A percentile compares a stretch with the other conserved stretches of the same genome.
phyloP scores from a whole-genome alignment of 352 stramenopile genomes.

The Phytopythium boreale region DNA sequence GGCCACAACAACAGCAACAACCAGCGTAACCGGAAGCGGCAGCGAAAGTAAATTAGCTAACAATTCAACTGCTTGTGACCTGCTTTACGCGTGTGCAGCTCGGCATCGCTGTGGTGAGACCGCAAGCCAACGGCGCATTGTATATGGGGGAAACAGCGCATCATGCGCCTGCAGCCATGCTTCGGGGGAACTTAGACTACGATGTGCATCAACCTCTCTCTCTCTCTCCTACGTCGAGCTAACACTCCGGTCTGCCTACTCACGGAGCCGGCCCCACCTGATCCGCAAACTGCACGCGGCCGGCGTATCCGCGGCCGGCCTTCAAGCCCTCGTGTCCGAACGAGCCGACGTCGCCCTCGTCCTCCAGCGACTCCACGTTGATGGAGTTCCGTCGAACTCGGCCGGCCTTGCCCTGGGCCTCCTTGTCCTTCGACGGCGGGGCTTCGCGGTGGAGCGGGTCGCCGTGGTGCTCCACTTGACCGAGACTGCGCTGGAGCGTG shows the following conservation, averaged over 20 bases:
- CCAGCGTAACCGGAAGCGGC: slow-evolving; percentile 47
- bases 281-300: not conserved
- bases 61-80: slow-evolving; percentile 2
- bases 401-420: not conserved
- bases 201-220: no score
- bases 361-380: not conserved
- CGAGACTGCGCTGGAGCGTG: slow-evolving; percentile 4
- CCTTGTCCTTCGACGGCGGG: not conserved
- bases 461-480: not conserved
- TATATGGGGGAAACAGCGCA: not conserved
- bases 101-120: not conserved
- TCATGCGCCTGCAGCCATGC: not conserved
- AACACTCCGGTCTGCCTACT: not conserved
- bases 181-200: not conserved
- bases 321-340: not conserved
- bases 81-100: not conserved
- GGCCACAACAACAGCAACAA: slow-evolving; percentile 22
- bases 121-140: not conserved
- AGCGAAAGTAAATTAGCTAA: slow-evolving; percentile 41
- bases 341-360: not conserved
- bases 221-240: not conserved
- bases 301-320: not conserved
- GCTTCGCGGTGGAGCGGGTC: not conserved
- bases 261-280: not conserved
- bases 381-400: not conserved